Evolutionary conservation across 2,329 filamentous ascomycete genomes (phyloP), one percentile per base, ranked within the genome.

Genomic region (Diaporthe amygdali): DNA sequence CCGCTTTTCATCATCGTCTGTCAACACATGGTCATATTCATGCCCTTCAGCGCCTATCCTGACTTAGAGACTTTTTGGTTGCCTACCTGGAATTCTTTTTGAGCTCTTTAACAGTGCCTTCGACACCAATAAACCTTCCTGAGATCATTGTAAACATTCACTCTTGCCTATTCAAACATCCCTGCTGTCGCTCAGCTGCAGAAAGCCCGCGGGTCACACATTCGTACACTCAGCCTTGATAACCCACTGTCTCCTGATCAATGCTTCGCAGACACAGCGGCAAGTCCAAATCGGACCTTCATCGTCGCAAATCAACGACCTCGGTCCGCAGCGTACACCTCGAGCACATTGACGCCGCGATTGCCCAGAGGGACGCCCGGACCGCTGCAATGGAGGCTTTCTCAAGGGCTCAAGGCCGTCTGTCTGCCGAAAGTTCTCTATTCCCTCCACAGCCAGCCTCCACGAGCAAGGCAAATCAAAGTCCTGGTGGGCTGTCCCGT

Each of bases 381-480:
- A 85, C 87, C 47, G 91, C 91, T 27, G 91, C 91, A 9, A 82
- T 84, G 41, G 82, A 90, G 76, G 92, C 91, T 1, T 93, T 89
- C 76, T 78, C 82, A 8, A 84, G 87, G 71, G 87, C 87, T n/a
- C 83, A 83, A 68, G 82, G 82, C 44, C 81, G 83, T 15, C 81
- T 77, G 47, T 81, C 76, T 70, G 76, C 77, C 34, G 82, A 83
- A 61, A 75, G 77, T 66, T 71, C 78, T 1, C 69, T 79, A 12
- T 83, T 80, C 79, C 79, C 80, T 68, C 78, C 80, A 44, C 74
- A 74, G 14, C 70, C 75, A n/a, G 56, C 72, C 22, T 70, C 74
- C 20, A 69, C 73, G 41, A 74, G 73, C n/a, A 70, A 52, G 37
- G 73, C 55, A 67, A 74, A 22, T 71, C 67, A 37, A 73, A 72